Conservation (phyloP, 1,284 basidiomycete genomes). For the Tilletia horrida region DNA sequence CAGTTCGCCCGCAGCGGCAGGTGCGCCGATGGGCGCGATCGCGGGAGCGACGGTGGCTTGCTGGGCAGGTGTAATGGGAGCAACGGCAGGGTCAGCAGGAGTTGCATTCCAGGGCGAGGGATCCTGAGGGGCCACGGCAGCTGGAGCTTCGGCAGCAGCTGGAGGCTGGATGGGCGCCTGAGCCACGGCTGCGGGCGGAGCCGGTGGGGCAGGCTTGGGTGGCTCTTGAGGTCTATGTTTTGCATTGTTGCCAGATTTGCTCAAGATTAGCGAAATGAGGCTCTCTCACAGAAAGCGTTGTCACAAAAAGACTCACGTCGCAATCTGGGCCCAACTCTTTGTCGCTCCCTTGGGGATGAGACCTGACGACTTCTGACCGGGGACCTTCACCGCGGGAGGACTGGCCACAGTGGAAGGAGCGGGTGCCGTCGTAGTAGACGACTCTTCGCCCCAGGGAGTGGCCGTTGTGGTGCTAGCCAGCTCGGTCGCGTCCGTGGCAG, state of each 20-base stretch:
- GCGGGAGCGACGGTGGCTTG: constrained; percentile 16
- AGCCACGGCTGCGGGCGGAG: constrained; percentile 20
- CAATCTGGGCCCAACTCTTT: constrained; percentile 55
- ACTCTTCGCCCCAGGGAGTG: constrained; percentile 27
- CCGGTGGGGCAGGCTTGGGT: constrained; percentile 30
- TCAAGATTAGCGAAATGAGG: not conserved
- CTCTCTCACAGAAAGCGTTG: no score
- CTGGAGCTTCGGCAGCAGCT: constrained; percentile 22
- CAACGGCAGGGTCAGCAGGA: not conserved
- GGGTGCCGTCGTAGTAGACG: constrained; percentile 33
- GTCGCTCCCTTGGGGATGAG: constrained; percentile 20
- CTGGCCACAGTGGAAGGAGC: constrained; percentile 26
- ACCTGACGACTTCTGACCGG: constrained; percentile 17
- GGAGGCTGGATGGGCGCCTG: constrained; percentile 17
- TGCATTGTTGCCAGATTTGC: no score
- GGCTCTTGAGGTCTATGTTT: constrained; percentile 32
- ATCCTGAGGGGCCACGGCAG: constrained; percentile 16
- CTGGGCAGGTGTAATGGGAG: constrained; percentile 16
- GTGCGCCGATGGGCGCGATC: not conserved
- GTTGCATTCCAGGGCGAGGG: constrained; percentile 4
- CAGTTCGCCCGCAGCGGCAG: not conserved
- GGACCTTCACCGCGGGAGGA: constrained; percentile 35
- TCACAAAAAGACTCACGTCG: constrained; percentile 34
- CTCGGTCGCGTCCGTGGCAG: constrained; percentile 4
- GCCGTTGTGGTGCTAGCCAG: constrained; percentile 18